Conservation (phyloP, 495 filamentous ascomycete genomes). For the Penicillium flavigenum region DNA sequence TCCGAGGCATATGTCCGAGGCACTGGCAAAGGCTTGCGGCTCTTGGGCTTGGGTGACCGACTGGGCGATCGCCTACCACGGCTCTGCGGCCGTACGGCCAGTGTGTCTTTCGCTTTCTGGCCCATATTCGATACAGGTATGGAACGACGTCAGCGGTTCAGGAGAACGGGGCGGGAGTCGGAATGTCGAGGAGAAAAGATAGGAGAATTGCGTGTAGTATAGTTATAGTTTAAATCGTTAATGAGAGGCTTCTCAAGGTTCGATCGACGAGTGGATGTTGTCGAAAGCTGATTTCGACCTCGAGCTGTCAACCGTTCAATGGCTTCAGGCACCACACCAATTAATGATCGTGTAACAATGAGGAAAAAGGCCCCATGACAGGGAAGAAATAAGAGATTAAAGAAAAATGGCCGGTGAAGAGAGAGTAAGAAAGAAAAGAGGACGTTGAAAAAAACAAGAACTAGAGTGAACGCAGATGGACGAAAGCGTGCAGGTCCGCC, state of each 20-base stretch:
- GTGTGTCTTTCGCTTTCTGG: constrained; percentile 40
- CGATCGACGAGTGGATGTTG: constrained; percentile 12
- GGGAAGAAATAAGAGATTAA: constrained; percentile 24
- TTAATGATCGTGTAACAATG: constrained; percentile 42
- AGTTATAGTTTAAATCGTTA: not conserved
- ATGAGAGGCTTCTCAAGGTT: not conserved
- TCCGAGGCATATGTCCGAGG: constrained; percentile 49
- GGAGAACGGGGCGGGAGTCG: constrained; percentile 9
- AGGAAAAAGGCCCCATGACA: constrained; percentile 42
- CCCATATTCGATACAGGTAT: constrained; percentile 29
- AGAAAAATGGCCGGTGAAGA: constrained; percentile 13
- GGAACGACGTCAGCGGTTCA: constrained; percentile 16
- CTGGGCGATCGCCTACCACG: constrained; percentile 41
- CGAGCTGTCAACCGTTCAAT: constrained; percentile 25
- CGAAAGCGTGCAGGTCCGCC: constrained; percentile 33
- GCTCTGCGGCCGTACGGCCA: constrained; percentile 41
- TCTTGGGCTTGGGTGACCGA: constrained; percentile 45
- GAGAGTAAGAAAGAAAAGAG: constrained; percentile 26
- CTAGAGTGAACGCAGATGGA: constrained; percentile 34
- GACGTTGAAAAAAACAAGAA: constrained; percentile 25
- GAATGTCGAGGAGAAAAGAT: not conserved
- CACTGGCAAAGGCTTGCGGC: constrained; percentile 31
- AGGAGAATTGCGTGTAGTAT: constrained; percentile 1
- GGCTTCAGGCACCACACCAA: constrained; percentile 30
- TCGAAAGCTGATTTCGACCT: constrained; percentile 16